Conservation (phyloP, 345 rosid species). For the Cardamine resedifolia region DNA sequence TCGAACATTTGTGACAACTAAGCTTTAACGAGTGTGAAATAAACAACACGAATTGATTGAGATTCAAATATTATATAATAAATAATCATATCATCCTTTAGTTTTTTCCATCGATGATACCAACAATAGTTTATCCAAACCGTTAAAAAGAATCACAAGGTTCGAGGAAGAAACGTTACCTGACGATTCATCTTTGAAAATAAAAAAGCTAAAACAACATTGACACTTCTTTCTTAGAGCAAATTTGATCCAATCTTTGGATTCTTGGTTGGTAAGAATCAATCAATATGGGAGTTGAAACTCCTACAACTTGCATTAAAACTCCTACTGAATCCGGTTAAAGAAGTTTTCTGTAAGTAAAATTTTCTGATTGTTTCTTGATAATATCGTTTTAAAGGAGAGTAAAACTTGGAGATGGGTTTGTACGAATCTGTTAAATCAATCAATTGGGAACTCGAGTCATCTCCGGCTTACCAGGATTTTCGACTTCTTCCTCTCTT, state of each 20-base stretch:
- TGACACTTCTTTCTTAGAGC: neutral
- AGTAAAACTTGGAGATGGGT: conserved; percentile 46
- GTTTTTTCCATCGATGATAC: neutral
- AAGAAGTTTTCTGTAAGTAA: neutral
- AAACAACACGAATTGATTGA: conserved; percentile 17
- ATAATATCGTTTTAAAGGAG: conserved; percentile 24
- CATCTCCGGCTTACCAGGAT: conserved; percentile 71
- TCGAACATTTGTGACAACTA: neutral
- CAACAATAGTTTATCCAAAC: neutral
- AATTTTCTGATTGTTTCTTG: conserved; percentile 21
- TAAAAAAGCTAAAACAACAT: neutral
- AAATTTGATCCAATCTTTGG: conserved; percentile 6
- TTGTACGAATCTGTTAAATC: conserved; percentile 48
- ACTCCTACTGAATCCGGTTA: neutral
- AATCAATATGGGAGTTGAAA: conserved; percentile 7
- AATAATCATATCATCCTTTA: neutral
- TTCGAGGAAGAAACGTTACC: neutral
- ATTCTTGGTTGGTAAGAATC: conserved; percentile 16
- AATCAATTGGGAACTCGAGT: conserved; percentile 70
- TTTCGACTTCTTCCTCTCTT: conserved; percentile 69
- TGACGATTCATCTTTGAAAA: neutral
- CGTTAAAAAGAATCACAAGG: neutral
- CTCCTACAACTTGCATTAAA: neutral
- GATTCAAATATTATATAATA: neutral
- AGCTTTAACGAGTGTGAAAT: conserved; percentile 29